Conservation (phyloP, 2,329 filamentous ascomycete species). For the Xylaria multiplex region DNA sequence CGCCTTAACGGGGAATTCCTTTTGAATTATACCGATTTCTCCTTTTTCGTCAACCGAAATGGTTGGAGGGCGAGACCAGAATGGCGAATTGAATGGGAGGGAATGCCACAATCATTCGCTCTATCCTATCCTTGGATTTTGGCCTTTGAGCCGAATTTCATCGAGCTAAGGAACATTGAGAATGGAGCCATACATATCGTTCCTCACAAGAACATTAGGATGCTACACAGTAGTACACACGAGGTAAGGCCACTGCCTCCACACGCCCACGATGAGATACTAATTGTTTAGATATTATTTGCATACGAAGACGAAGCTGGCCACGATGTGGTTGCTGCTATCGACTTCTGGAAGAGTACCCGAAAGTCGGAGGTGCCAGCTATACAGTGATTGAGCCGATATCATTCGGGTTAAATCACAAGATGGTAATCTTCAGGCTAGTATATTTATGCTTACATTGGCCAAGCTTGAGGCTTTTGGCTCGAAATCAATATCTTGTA, state of each 20-base stretch:
- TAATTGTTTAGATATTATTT: conserved; percentile 80
- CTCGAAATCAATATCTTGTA: conserved; percentile 41
- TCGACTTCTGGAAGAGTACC: conserved; percentile 92
- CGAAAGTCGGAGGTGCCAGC: conserved; percentile 57
- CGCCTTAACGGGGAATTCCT: conserved; percentile 96
- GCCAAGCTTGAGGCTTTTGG: conserved; percentile 29
- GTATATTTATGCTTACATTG: conserved; percentile 31
- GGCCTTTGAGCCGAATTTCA: conserved; percentile 96
- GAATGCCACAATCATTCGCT: conserved; percentile 89
- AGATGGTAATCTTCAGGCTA: conserved; percentile 18
- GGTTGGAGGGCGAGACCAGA: conserved; percentile 96
- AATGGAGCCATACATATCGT: conserved; percentile 95
- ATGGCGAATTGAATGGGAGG: conserved; percentile 98
- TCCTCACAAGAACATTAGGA: conserved; percentile 94
- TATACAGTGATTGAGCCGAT: conserved; percentile 38
- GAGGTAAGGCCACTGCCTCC: conserved; percentile 72
- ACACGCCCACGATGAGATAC: conserved; percentile 15
- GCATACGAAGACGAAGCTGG: conserved; percentile 96
- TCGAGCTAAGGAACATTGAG: conserved; percentile 95
- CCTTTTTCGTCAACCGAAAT: conserved; percentile 98
- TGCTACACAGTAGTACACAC: conserved; percentile 96
- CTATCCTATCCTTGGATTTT: conserved; percentile 97
- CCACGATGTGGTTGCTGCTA: conserved; percentile 90
- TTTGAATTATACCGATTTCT: conserved; percentile 98
- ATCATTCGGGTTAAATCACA: conserved; percentile 27